A percentile compares a stretch with the other conserved stretches of the same genome.
Evolutionary conservation across 441 rosid species (phyloP).

Genomic region (Populus hybrid): DNA sequence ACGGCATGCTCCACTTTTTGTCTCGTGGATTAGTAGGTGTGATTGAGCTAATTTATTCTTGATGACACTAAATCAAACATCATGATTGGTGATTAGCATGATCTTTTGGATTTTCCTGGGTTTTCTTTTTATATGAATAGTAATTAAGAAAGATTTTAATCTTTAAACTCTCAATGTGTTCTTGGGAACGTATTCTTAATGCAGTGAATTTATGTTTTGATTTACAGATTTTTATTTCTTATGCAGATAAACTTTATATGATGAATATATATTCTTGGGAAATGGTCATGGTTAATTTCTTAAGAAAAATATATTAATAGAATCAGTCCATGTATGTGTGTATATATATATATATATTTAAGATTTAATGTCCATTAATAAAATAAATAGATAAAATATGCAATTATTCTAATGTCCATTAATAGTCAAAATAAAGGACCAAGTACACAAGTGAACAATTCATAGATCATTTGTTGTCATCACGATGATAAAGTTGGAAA

Average conservation of each 20-base stretch:
- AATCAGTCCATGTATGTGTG: too few relatives aligned
- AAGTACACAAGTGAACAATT: too few relatives aligned
- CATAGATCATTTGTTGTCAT: not conserved
- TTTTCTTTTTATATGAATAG: not conserved
- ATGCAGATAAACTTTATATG: rapidly evolving
- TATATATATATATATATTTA: too few relatives aligned
- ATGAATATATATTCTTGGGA: too few relatives aligned
- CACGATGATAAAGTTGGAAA: not conserved
- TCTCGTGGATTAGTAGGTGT: not conserved
- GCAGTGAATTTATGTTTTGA: too few relatives aligned
- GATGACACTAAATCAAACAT: not conserved
- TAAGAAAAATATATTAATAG: too few relatives aligned
- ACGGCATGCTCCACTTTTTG: not conserved
- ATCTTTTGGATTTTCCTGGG: not conserved
- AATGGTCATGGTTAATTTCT: too few relatives aligned
- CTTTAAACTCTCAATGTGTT: too few relatives aligned
- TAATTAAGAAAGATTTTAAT: too few relatives aligned
- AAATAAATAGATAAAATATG: not conserved
- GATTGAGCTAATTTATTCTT: not conserved
- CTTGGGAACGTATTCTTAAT: too few relatives aligned
- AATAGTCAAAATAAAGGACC: not conserved
- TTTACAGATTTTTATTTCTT: too few relatives aligned
- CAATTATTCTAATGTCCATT: not conserved
- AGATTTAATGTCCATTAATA: not conserved
- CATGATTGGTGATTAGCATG: not conserved